phyloP scores from a whole-genome alignment of 2,329 filamentous ascomycete genomes.

The Hypoxylon sp. region DNA sequence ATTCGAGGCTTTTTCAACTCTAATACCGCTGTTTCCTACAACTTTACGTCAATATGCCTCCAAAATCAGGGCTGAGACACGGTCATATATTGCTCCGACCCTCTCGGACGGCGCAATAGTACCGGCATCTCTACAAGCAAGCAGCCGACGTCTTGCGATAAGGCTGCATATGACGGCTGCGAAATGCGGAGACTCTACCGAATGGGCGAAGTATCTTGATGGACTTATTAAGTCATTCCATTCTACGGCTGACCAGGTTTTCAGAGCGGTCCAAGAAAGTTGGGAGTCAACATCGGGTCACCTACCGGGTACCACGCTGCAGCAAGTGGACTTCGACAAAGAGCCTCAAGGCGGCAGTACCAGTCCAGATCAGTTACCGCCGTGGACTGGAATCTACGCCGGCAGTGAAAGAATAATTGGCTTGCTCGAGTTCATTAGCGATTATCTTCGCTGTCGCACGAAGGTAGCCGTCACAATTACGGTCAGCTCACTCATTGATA shows the following conservation, averaged over 20 bases:
- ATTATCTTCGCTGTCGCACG: constrained; percentile 74
- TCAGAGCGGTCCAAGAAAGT: constrained; percentile 83
- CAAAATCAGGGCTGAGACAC: constrained; percentile 74
- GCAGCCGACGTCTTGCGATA: constrained; percentile 75
- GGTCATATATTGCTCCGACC: constrained; percentile 74
- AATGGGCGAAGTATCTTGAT: constrained; percentile 80
- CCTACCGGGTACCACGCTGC: constrained; percentile 59
- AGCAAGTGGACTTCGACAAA: constrained; percentile 60
- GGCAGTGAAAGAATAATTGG: constrained; percentile 78
- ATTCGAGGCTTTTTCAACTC: constrained; percentile 76
- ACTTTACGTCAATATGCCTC: constrained; percentile 82
- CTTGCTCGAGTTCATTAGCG: constrained; percentile 74
- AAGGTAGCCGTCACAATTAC: constrained; percentile 75
- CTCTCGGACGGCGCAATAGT: constrained; percentile 63
- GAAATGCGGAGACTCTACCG: constrained; percentile 80
- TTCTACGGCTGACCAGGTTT: constrained; percentile 78
- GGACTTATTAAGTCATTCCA: constrained; percentile 75
- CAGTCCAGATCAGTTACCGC: constrained; percentile 66
- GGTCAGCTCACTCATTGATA: constrained; percentile 75
- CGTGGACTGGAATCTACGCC: constrained; percentile 80
- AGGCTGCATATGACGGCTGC: constrained; percentile 84
- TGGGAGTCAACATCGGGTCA: constrained; percentile 78
- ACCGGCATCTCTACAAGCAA: constrained; percentile 65
- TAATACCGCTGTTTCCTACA: constrained; percentile 85
- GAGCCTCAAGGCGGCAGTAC: constrained; percentile 63